Evolutionary conservation across 495 filamentous ascomycete genomes (phyloP).

Genomic region (Letharia lupina): DNA sequence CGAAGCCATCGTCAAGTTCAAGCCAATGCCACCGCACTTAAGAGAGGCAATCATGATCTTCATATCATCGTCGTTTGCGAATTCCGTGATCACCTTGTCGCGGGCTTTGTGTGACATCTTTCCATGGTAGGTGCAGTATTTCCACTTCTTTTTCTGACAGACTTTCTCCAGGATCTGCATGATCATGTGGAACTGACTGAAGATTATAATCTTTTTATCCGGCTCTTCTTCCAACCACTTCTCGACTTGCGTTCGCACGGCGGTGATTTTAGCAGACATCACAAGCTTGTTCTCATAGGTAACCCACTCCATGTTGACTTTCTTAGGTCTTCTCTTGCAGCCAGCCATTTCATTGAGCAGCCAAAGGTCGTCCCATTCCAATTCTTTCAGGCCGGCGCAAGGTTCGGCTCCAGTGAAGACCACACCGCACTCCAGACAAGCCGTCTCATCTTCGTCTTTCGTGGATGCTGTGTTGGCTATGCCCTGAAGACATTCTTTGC

Average conservation of each 20-base stretch:
- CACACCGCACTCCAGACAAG: conserved; percentile 24
- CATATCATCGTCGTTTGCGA: neutral
- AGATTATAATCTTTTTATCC: conserved; percentile 36
- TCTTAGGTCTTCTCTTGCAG: too few species aligned
- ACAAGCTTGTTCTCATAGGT: conserved; percentile 18
- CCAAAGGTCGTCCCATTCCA: neutral
- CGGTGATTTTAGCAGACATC: conserved; percentile 18
- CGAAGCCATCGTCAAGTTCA: conserved; percentile 49
- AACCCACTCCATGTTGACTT: too few species aligned
- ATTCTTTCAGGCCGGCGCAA: conserved; percentile 20
- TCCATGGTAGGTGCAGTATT: conserved; percentile 30
- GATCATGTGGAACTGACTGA: conserved; percentile 31
- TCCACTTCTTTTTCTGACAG: conserved; percentile 29
- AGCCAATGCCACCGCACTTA: conserved; percentile 36
- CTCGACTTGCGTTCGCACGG: conserved; percentile 24
- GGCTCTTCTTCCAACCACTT: conserved; percentile 32
- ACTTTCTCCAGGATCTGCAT: conserved; percentile 28
- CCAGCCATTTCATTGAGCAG: too few species aligned
- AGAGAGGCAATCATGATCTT: conserved; percentile 39
- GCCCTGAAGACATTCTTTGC: conserved; percentile 35
- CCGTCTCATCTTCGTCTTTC: conserved; percentile 16
- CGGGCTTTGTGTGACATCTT: conserved; percentile 26
- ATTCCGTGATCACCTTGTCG: conserved; percentile 12
- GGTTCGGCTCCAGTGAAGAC: conserved; percentile 18
- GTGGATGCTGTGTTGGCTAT: conserved; percentile 25